Evolutionary conservation across 2,329 filamentous ascomycete species (phyloP).

Genomic region (Dothideomycetes sp.): DNA sequence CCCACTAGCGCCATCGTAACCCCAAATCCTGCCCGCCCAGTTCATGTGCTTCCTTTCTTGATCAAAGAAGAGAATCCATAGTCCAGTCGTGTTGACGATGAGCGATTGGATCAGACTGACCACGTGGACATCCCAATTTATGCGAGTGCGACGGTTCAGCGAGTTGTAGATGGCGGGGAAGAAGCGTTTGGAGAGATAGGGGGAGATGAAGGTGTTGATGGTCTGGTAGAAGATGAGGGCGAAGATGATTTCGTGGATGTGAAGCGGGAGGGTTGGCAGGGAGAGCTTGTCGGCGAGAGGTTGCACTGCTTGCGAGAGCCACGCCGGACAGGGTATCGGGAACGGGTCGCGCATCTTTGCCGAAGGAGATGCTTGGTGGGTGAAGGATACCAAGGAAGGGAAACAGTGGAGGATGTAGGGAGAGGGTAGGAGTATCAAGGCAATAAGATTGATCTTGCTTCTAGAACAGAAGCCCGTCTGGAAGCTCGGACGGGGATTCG

Average conservation of each 20-base stretch:
- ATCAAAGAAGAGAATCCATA: conserved; percentile 64
- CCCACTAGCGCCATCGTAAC: conserved; percentile 62
- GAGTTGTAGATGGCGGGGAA: conserved; percentile 55
- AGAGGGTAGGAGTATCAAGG: background rate
- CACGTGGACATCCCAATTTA: conserved; percentile 81
- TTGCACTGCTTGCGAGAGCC: conserved; percentile 46
- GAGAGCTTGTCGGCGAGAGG: conserved; percentile 55
- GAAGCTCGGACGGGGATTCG: conserved; percentile 5
- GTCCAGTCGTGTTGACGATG: conserved; percentile 61
- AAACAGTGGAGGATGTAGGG: background rate
- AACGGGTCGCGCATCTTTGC: conserved; percentile 68
- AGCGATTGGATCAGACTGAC: conserved; percentile 72
- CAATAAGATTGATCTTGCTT: no score
- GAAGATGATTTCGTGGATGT: conserved; percentile 66
- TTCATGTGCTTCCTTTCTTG: conserved; percentile 58
- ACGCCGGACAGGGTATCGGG: conserved; percentile 47
- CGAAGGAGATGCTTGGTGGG: background rate
- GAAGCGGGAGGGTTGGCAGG: conserved; percentile 60
- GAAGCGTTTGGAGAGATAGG: conserved; percentile 52
- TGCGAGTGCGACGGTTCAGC: conserved; percentile 53
- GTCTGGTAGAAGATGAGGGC: conserved; percentile 60
- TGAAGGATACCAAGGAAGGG: background rate
- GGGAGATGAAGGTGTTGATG: conserved; percentile 58
- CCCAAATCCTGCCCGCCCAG: conserved; percentile 58
- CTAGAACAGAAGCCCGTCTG: no score